Conservation (phyloP, 73 alveolate genomes). For the Durusdinium trenchii region DNA sequence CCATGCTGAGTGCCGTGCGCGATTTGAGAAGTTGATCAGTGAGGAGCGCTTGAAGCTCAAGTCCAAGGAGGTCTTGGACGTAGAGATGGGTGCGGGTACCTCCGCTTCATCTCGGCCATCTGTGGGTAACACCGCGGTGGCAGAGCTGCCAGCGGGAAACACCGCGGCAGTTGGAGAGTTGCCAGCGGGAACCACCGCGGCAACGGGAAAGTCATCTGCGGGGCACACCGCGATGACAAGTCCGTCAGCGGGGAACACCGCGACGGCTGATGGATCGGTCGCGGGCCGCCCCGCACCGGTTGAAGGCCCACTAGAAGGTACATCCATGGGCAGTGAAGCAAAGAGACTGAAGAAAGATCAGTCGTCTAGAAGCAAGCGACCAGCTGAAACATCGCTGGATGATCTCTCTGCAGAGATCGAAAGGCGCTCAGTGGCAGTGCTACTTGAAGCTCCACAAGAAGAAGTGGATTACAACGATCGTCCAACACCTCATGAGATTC, state of each 20-base stretch:
- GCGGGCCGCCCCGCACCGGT: not conserved
- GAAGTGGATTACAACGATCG: no score
- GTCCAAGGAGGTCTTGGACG: not conserved
- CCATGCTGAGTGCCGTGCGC: not conserved
- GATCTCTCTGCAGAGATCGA: no score
- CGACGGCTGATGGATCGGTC: not conserved
- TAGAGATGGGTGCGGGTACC: not conserved
- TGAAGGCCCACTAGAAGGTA: not conserved
- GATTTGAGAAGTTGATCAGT: not conserved
- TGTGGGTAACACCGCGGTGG: not conserved
- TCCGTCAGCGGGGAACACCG: not conserved
- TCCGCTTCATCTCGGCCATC: not conserved
- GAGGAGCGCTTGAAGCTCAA: not conserved
- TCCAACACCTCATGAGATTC: not conserved
- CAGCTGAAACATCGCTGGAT: not conserved
- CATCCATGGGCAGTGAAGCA: not conserved
- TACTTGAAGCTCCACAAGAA: no score
- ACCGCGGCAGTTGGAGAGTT: not conserved
- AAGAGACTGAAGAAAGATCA: not conserved
- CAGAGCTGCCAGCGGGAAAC: not conserved
- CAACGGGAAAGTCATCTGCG: not conserved
- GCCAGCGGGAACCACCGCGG: conserved; percentile 34
- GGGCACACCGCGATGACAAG: not conserved
- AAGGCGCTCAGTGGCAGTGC: no score
- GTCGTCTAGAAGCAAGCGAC: not conserved